Conservation (phyloP, 1,284 basidiomycete species). For the Serendipita sp. region DNA sequence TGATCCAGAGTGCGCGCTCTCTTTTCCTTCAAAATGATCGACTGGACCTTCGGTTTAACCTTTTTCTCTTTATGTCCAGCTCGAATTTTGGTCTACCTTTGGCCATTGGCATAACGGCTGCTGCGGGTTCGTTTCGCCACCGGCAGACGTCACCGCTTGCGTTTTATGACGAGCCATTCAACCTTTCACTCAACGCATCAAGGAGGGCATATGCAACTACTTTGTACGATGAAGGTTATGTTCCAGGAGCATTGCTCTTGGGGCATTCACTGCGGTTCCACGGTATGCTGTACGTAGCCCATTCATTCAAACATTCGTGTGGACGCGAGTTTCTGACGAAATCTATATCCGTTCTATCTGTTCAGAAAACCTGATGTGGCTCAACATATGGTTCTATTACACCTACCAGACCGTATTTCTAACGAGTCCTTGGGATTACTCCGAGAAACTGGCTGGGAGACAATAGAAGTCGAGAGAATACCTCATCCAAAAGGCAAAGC, state of each 20-base stretch:
- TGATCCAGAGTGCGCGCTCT: too few relatives aligned
- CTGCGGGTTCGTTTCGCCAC: too few relatives aligned
- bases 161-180: slow-evolving; percentile 6
- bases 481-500: background rate
- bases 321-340: too few relatives aligned
- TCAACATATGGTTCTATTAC: background rate
- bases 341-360: too few relatives aligned
- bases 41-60: too few relatives aligned
- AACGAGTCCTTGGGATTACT: background rate
- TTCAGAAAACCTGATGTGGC: background rate
- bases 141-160: background rate
- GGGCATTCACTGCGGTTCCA: slow-evolving; percentile 2
- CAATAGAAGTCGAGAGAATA: background rate
- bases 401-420: background rate
- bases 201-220: slow-evolving; percentile 8
- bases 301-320: background rate
- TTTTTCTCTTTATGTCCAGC: too few relatives aligned
- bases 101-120: too few relatives aligned
- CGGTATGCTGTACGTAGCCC: slow-evolving; percentile 6
- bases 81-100: too few relatives aligned
- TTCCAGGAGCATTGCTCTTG: slow-evolving; percentile 7
- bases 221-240: slow-evolving; percentile 7
- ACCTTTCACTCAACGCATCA: background rate
- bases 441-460: background rate
- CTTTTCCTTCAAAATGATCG: too few relatives aligned